phyloP scores from a whole-genome alignment of 1,284 basidiomycete genomes.

The Phaffia rhodozyma region DNA sequence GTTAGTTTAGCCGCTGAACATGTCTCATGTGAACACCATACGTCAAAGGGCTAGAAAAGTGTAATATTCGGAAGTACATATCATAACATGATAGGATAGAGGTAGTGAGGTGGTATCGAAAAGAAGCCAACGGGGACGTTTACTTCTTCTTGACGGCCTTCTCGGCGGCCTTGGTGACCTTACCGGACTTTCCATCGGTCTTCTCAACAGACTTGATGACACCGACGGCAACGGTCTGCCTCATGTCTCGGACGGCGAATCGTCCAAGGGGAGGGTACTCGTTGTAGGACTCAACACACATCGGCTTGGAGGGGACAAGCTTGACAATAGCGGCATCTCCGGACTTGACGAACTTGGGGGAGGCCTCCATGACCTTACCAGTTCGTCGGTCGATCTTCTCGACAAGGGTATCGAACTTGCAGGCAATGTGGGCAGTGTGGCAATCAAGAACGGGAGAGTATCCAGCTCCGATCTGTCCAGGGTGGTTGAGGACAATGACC shows the following conservation, averaged over 20 bases:
- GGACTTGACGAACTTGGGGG: conserved; percentile 95
- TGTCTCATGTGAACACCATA: too few species aligned
- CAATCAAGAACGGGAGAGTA: conserved; percentile 94
- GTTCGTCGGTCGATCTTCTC: conserved; percentile 99
- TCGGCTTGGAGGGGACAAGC: conserved; percentile 91
- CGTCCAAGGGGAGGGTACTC: conserved; percentile 99
- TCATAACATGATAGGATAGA: conserved; percentile 53
- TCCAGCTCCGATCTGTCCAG: conserved; percentile 90
- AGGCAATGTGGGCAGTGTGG: conserved; percentile 99
- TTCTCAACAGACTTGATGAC: conserved; percentile 95
- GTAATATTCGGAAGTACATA: too few species aligned
- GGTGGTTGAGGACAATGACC: conserved; percentile 99
- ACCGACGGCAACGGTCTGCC: conserved; percentile 93
- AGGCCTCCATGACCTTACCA: conserved; percentile 78
- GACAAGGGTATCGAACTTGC: conserved; percentile 95
- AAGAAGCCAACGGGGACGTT: conserved; percentile 31
- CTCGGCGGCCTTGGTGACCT: conserved; percentile 74
- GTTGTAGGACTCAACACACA: conserved; percentile 96
- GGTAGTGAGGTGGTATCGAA: too few species aligned
- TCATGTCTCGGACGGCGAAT: conserved; percentile 72
- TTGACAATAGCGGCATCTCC: conserved; percentile 95
- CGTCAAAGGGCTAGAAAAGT: too few species aligned
- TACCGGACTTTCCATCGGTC: conserved; percentile 71
- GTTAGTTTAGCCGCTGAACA: too few species aligned
- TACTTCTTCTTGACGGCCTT: conserved; percentile 94